A percentile compares a stretch with the other conserved stretches of the same genome.
Evolutionary conservation across 371 early-diverging fungal species (phyloP).

Genomic region (Mucor saturninus): DNA sequence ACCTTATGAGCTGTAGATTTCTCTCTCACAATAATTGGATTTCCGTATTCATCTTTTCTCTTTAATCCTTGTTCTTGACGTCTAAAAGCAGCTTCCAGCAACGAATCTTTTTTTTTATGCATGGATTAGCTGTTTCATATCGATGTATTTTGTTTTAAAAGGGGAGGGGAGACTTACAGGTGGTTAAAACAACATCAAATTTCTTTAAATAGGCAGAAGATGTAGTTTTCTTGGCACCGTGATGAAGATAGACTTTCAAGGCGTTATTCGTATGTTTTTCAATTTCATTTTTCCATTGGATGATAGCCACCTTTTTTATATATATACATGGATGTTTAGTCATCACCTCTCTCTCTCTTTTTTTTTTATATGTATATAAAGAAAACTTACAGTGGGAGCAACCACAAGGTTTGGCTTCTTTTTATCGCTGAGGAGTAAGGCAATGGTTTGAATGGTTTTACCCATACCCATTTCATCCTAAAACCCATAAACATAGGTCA

Average conservation of each 20-base stretch:
- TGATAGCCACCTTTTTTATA: slow-evolving; percentile 70
- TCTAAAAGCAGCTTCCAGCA: slow-evolving; percentile 77
- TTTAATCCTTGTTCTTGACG: slow-evolving; percentile 76
- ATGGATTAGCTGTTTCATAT: too few species aligned
- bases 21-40: slow-evolving; percentile 56
- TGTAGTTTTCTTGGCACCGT: slow-evolving; percentile 70
- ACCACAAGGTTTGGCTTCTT: slow-evolving; percentile 84
- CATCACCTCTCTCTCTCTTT: too few species aligned
- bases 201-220: slow-evolving; percentile 52
- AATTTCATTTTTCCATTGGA: slow-evolving; percentile 92
- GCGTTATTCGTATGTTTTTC: slow-evolving; percentile 68
- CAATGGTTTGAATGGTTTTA: slow-evolving; percentile 97
- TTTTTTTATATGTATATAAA: too few species aligned
- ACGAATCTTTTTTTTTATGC: too few species aligned
- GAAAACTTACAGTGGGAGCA: slow-evolving; percentile 66
- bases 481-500: too few species aligned
- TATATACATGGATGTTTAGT: background rate
- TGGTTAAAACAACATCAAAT: slow-evolving; percentile 86
- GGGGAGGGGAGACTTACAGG: slow-evolving; percentile 75
- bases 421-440: slow-evolving; percentile 72
- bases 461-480: slow-evolving; percentile 99
- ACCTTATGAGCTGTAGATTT: slow-evolving; percentile 75
- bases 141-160: too few species aligned
- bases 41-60: slow-evolving; percentile 40
- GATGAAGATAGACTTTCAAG: slow-evolving; percentile 71